Evolutionary conservation across 2,329 filamentous ascomycete species (phyloP), one percentile per base, ranked within the genome.

Genomic region (Polychaeton citri): DNA sequence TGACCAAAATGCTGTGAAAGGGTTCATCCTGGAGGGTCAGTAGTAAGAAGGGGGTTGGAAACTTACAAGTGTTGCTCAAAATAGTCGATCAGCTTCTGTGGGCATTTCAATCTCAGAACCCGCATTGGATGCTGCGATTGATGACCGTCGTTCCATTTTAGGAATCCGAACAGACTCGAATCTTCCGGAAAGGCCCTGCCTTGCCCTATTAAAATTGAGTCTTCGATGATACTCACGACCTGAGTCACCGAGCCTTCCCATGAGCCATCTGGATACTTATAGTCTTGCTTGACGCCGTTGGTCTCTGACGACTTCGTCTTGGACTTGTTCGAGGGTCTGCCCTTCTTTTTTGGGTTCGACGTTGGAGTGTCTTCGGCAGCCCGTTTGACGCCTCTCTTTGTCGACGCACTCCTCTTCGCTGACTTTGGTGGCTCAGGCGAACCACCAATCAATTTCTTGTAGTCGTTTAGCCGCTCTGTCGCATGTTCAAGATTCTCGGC

Each of bases 171-270:
- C 10, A 83, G 63, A 40, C 12, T 15, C 24, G 12, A 15, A 10
- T 28, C 24, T 15, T 28, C 24, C n/a, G n/a, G n/a, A n/a, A n/a
- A n/a, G n/a, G n/a, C n/a, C n/a, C n/a, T n/a, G n/a, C n/a, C n/a
- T 28, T 28, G 12, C 12, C 46, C 21, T 44, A 32, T 28, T 19
- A 9, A 35, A 16, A 10, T 34, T 18, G 19, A 26, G 34, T 71
- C 69, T 45, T 84, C 76, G 47, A 84, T 73, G 38, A 81, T 79
- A 1, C 79, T 81, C 45, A 86, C 81, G 20, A 90, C 76, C 1
- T 65, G 64, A 15, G 71, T 66, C 17, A 88, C 73, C 2, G 81
- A 68, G 8, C 84, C 73, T 45, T 90, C 83, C 83, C 83, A 90
- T 20, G 70, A 77, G 6, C 82, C 82, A 2, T 70, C 65, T 0